Conservation (phyloP, 2,329 filamentous ascomycete genomes). For the Cercospora sojina region DNA sequence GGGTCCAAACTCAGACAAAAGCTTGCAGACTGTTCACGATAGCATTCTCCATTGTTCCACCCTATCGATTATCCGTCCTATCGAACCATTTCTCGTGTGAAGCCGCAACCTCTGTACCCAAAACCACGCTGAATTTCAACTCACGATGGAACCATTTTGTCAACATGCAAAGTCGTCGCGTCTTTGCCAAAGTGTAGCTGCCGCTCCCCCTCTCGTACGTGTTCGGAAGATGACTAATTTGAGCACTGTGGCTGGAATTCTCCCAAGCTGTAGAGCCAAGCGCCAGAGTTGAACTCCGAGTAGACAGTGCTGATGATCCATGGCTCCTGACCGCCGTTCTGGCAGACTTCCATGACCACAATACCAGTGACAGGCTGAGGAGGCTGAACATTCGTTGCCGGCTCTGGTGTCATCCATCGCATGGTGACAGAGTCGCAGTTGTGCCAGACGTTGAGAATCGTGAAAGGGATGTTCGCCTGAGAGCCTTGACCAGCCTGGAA, state of each 20-base stretch:
- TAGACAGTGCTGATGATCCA: constrained; percentile 36
- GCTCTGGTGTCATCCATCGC: constrained; percentile 31
- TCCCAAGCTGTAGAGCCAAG: constrained; percentile 33
- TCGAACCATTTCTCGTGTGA: not conserved
- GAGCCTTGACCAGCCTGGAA: constrained; percentile 35
- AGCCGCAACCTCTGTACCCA: not conserved
- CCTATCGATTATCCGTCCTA: not conserved
- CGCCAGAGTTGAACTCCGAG: constrained; percentile 36
- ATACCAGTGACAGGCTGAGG: constrained; percentile 32
- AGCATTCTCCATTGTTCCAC: not conserved
- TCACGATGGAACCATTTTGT: not conserved
- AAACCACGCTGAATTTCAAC: not conserved
- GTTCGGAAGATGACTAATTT: not conserved
- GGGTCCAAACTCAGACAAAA: not conserved
- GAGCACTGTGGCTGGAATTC: constrained; percentile 24
- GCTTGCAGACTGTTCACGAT: not conserved
- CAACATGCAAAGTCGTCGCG: not conserved
- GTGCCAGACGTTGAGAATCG: constrained; percentile 37
- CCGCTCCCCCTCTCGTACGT: not conserved
- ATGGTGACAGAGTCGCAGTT: constrained; percentile 36
- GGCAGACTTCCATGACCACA: constrained; percentile 31
- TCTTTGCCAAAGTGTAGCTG: not conserved
- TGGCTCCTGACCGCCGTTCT: constrained; percentile 23
- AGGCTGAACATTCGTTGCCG: constrained; percentile 20
- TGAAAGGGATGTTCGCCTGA: constrained; percentile 36